These are phyloP conservation scores for Parastagonospora avenae DNA, from an alignment of 2,329 filamentous ascomycete genomes.

Conservation along the genomic window DNA sequence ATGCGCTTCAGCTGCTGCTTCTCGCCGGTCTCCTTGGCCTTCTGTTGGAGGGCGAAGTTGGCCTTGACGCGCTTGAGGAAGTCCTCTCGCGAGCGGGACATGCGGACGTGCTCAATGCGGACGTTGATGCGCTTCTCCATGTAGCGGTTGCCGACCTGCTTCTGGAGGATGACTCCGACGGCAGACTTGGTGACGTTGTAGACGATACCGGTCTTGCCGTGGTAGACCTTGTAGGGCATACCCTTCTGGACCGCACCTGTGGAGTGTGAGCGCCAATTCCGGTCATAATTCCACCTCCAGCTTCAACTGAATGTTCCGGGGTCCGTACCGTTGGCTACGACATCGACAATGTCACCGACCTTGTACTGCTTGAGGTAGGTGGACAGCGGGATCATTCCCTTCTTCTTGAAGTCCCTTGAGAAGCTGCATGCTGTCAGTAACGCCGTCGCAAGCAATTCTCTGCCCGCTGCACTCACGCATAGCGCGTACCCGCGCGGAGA, in stretches of 20 bases:
- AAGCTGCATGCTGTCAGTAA: conserved; percentile 57
- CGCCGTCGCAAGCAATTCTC: conserved; percentile 9
- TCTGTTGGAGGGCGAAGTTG: conserved; percentile 89
- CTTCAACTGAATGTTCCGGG: conserved; percentile 10
- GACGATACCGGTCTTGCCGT: conserved; percentile 92
- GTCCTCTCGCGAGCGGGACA: conserved; percentile 94
- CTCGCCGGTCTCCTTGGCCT: conserved; percentile 89
- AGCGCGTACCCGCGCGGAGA: conserved; percentile 51
- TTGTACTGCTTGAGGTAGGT: conserved; percentile 96
- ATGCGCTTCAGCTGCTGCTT: conserved; percentile 93
- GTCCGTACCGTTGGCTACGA: conserved; percentile 97
- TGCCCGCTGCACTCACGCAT: conserved; percentile 40
- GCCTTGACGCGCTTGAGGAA: conserved; percentile 96
- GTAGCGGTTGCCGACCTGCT: conserved; percentile 99
- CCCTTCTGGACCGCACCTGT: conserved; percentile 53
- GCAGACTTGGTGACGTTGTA: conserved; percentile 99
- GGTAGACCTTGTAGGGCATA: conserved; percentile 99
- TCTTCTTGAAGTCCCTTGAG: conserved; percentile 91
- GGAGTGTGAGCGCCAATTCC: conserved; percentile 21
- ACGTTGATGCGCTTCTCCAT: conserved; percentile 99
- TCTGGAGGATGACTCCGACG: conserved; percentile 95
- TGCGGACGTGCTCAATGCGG: conserved; percentile 94
- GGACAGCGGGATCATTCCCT: conserved; percentile 89
- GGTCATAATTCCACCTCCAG: too few relatives aligned
- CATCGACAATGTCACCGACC: conserved; percentile 98